Evolutionary conservation across 1,284 basidiomycete species (phyloP).

Genomic region (Volvariella volvacea): DNA sequence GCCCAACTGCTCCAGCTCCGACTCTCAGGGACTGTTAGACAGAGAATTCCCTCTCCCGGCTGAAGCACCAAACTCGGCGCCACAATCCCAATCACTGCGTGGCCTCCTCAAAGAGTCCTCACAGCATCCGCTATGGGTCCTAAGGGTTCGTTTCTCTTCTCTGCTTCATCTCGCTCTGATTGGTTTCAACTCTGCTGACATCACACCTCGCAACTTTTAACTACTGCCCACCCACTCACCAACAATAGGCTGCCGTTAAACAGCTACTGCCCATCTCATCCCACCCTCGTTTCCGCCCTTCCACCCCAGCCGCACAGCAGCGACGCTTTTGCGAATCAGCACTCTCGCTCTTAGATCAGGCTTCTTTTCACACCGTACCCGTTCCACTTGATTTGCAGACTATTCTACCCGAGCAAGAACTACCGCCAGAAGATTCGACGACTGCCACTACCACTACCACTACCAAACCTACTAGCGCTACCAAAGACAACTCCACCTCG

Average conservation of each 20-base stretch:
- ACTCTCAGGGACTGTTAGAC: slow-evolving; percentile 72
- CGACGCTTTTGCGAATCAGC: slow-evolving; percentile 69
- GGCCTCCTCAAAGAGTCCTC: slow-evolving; percentile 50
- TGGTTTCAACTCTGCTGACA: slow-evolving; percentile 1
- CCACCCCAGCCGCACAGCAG: slow-evolving; percentile 59
- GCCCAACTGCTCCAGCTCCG: slow-evolving; percentile 37
- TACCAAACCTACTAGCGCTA: slow-evolving; percentile 11
- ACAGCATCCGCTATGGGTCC: slow-evolving; percentile 43
- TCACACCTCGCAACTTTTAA: too few relatives aligned
- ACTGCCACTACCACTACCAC: slow-evolving; percentile 11
- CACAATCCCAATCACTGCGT: slow-evolving; percentile 52
- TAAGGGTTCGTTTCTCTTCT: slow-evolving; percentile 34
- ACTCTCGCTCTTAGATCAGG: slow-evolving; percentile 61
- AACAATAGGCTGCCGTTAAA: slow-evolving; percentile 51
- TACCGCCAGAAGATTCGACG: slow-evolving; percentile 11
- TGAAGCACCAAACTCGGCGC: slow-evolving; percentile 23
- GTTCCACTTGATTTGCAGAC: slow-evolving; percentile 39
- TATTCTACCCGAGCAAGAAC: slow-evolving; percentile 22
- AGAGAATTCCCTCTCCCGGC: slow-evolving; percentile 52
- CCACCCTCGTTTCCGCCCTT: slow-evolving; percentile 52
- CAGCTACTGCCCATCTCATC: slow-evolving; percentile 62
- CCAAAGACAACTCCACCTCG: slow-evolving; percentile 15
- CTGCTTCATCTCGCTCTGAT: slow-evolving; percentile 3
- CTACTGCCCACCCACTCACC: too few relatives aligned
- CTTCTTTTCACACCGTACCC: slow-evolving; percentile 42